Evolutionary conservation across 176 grass and related monocot species (phyloP), one percentile per base, ranked within the genome.

Genomic region (Bothriochloa decipiens): DNA sequence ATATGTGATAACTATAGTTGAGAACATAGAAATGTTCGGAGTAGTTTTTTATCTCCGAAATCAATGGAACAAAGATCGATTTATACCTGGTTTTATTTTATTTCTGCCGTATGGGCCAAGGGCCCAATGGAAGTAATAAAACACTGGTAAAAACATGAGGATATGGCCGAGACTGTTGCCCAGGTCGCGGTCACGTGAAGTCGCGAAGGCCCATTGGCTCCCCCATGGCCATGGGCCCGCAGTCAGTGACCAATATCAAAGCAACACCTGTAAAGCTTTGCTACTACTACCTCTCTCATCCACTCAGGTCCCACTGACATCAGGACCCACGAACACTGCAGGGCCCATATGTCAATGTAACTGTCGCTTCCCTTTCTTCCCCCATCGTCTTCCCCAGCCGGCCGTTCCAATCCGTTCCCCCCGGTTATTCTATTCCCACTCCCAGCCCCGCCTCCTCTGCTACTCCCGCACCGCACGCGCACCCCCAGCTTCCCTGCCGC

Each of bases 311-410:
- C 3, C n/a, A 70, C 64, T 65, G 77, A 72, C 41, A 86, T 0
- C 1, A 0, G 3, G 22, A 4, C 88, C 82, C 40, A 33, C 14
- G 0, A 0, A 0, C 0, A 0, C 0, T 1, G 0, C 0, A 0
- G 45, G 10, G 0, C 82, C 82, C 40, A 71, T 77, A 17, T 53
- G 64, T 81, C 71, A 70, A 0, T 8, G 2, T 39, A 8, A 16
- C 32, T 2, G 11, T 14, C 25, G 16, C 12, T 10, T 14, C 0
- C 9, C 18, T 8, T 25, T 36, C 35, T 41, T 20, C 39, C 57
- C 7, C 18, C 72, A 28, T 86, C 88, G 43, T 78, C 88, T 86
- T 86, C 79, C 57, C 36, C 88, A 64, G 42, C 27, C 82, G 15
- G 69, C 64, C 41, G 23, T 70, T 52, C 65, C 88, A 86, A 85